Conservation (phyloP, 1,284 basidiomycete species). For the Fomitopsis pinicola region DNA sequence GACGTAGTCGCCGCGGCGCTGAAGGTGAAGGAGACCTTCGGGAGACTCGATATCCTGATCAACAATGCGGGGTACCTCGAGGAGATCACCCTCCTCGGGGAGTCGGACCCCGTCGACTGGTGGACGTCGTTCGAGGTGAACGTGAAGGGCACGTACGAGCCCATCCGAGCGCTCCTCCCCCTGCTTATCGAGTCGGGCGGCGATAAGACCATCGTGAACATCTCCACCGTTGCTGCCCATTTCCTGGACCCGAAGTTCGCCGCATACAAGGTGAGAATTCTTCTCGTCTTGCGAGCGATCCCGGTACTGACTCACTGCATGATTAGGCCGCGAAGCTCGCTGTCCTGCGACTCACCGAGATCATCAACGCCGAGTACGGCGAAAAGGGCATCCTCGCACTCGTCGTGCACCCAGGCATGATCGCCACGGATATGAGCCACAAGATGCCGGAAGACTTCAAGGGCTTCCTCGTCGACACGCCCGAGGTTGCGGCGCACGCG, state of each 20-base stretch:
- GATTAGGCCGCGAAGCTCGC: conserved; percentile 10
- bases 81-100: conserved; percentile 1
- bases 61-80: conserved; percentile 14
- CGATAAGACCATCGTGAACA: conserved; percentile 2
- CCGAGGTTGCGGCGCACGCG: conserved; percentile 5
- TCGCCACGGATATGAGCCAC: conserved; percentile 5
- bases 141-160: conserved; percentile 7
- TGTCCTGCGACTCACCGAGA: conserved; percentile 12
- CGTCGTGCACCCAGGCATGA: conserved; percentile 9
- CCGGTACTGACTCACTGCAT: neutral
- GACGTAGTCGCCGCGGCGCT: conserved; percentile 4
- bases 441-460: conserved; percentile 1
- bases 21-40: conserved; percentile 6
- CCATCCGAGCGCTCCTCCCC: conserved; percentile 3
- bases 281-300: neutral
- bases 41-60: conserved; percentile 1
- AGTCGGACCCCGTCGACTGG: conserved; percentile 9
- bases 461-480: conserved; percentile 6
- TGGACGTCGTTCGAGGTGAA: conserved; percentile 9
- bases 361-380: conserved; percentile 9
- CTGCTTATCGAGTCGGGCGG: conserved; percentile 2
- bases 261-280: neutral
- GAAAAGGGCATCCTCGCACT: conserved; percentile 9
- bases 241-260: neutral
- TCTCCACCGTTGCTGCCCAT: neutral